Base-by-base conservation (phyloP, 495 filamentous ascomycete species). In the Penicillium chermesinum region DNA sequence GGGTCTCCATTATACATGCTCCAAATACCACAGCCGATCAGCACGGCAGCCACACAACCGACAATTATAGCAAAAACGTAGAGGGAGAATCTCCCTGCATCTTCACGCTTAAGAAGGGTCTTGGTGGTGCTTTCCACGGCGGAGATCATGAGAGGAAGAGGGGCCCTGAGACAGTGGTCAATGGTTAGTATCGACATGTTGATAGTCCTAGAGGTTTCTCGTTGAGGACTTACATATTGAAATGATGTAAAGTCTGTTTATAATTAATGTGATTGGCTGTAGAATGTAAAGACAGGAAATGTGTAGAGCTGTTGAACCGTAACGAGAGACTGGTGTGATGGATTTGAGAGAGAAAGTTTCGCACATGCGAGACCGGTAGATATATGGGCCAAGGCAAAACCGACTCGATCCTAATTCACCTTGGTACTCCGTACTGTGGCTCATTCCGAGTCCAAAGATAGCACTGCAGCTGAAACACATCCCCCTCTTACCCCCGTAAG, bases 21-120 rank as follows among this genome's bases (percentile, higher is more conserved):
- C 20, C 41, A 65, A 13, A 61, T 21, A 15, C 54, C 49, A 42
- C 40, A 54, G 10, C 62, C 62, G 13, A 65, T 55, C 15, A 65
- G 50, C 5, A 54, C 37, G 1, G 37, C 7, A 0, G 44, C 57
- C n/a, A 65, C 34, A 18, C 57, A 65, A 12, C 56, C 62, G 8
- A 53, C 36, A 10, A 65, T 60, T n/a, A 65, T 62, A 20, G 42
- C 43, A 27, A 65, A 56, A 39, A 65, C 50, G 19, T 63, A 65
- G 36, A 63, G 52, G 16, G 62, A 56, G 46, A 47, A 65, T 30
- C 49, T 32, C 13, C 38, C 37, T 14, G 53, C 12, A 9, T 33
- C 7, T 20, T 44, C 44, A 10, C 56, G 56, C 19, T 61, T 63
- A 17, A 50, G 20, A 2, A 59, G 38, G 15, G 16, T 43, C 12